A percentile compares a stretch with the other conserved stretches of the same genome.
phyloP scores from a whole-genome alignment of 257 asterid species.

The Cinchona pubescens region DNA sequence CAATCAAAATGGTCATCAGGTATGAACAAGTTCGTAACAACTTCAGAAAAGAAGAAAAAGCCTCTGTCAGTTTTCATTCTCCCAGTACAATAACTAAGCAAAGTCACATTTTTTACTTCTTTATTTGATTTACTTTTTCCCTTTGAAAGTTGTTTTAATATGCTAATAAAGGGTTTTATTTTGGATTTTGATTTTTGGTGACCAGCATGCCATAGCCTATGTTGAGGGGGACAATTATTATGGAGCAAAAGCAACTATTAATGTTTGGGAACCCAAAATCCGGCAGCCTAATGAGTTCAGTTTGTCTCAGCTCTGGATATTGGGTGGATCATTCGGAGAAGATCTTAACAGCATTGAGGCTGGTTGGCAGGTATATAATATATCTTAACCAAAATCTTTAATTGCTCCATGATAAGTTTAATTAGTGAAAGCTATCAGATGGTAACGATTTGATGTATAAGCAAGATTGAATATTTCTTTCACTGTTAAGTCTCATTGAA shows the following conservation, averaged over 20 bases:
- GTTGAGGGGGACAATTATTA: conserved; percentile 73
- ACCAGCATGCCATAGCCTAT: conserved; percentile 83
- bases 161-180: background rate
- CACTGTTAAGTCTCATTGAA: no score
- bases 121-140: background rate
- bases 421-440: no score
- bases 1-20: conserved; percentile 85
- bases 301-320: conserved; percentile 80
- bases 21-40: no score
- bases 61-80: no score
- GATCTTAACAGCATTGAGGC: conserved; percentile 93
- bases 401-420: background rate
- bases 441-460: no score
- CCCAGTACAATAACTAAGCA: no score
- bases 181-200: conserved; percentile 12
- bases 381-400: background rate
- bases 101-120: no score
- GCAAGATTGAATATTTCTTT: no score
- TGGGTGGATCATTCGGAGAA: conserved; percentile 83
- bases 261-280: conserved; percentile 88
- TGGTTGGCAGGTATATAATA: conserved; percentile 70
- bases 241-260: conserved; percentile 80
- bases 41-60: no score
- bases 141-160: background rate
- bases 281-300: conserved; percentile 85